Evolutionary conservation across 495 filamentous ascomycete genomes (phyloP), one percentile per base, ranked within the genome.

Genomic region (Geopyxis carbonaria): DNA sequence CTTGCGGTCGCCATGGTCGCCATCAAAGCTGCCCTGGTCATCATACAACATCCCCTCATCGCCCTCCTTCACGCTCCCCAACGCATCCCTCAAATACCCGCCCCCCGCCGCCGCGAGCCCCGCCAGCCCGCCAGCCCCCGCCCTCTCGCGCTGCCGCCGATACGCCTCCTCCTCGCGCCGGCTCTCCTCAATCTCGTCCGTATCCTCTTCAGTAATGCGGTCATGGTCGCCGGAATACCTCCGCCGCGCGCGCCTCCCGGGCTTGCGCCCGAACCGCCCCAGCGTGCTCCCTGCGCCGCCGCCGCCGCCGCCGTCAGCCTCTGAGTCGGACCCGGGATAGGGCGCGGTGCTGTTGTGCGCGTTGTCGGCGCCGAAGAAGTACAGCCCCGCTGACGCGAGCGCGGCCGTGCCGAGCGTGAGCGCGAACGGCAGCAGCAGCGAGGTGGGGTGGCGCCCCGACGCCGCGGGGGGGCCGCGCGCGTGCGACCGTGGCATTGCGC

Each of bases 301-400:
- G n/a, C n/a, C n/a, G n/a, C n/a, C n/a, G n/a, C n/a, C 40, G 16
- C 40, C 35, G 10, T 53, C 50, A 6, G 47, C 43, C 2, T 44
- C 45, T 10, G 48, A 48, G 38, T 41, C 38, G 29, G 27, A 32
- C 15, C 28, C 28, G 2, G 29, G 38, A 20, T 41, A 41, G 25
- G 25, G 25, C 25, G 7, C 13, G 11, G 38, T 23, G 8, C 7
- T 13, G 28, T 15, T 34, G 16, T 31, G 35, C 9, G 48, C 31
- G 11, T 40, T 40, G 39, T 54, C 51, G 39, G 45, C 22, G 16
- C 44, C 48, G 9, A 50, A 54, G 23, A 53, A 31, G 31, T 54
- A 54, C n/a, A 54, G 45, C 5, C 51, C 51, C 4, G 47, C 45
- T 5, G 49, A 40, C 19, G 51, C 51, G 38, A 54, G 48, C 20